These are phyloP conservation scores for Ceratobasidium sp. DNA, from an alignment of 1,284 basidiomycete genomes.

Conservation along the genomic window DNA sequence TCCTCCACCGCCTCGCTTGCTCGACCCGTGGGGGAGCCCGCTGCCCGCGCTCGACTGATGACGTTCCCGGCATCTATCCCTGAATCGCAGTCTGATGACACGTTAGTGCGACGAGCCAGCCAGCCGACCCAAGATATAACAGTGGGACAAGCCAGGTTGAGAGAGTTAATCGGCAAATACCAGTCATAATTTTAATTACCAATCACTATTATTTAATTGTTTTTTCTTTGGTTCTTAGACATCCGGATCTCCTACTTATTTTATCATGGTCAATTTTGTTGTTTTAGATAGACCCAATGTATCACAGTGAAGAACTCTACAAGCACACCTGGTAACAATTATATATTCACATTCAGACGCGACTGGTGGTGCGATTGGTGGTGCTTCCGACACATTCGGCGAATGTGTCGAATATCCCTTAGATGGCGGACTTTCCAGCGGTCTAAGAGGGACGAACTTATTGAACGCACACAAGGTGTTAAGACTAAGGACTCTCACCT, in stretches of 20 bases:
- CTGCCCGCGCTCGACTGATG: constrained; percentile 49
- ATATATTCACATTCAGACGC: not conserved
- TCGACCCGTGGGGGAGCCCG: constrained; percentile 56
- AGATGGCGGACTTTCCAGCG: constrained; percentile 48
- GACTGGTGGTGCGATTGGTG: not conserved
- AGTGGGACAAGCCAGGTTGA: constrained; percentile 73
- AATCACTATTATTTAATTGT: not conserved
- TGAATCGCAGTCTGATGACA: constrained; percentile 53
- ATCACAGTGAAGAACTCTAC: not conserved
- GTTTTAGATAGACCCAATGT: not conserved
- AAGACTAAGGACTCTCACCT: constrained; percentile 62
- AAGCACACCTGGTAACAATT: not conserved
- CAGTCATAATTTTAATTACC: constrained; percentile 55
- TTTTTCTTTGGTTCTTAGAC: not conserved
- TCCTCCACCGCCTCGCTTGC: constrained; percentile 79
- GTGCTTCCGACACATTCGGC: too few relatives aligned
- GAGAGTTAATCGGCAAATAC: constrained; percentile 83
- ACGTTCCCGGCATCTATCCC: constrained; percentile 55
- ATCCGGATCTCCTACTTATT: not conserved
- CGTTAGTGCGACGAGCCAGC: constrained; percentile 45
- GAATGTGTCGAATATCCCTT: not conserved
- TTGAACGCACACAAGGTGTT: not conserved
- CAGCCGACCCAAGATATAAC: constrained; percentile 37
- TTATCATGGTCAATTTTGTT: not conserved
- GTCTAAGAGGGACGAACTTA: constrained; percentile 41